phyloP scores from a whole-genome alignment of 371 early-diverging fungal genomes.

The Coemansia sp. region DNA sequence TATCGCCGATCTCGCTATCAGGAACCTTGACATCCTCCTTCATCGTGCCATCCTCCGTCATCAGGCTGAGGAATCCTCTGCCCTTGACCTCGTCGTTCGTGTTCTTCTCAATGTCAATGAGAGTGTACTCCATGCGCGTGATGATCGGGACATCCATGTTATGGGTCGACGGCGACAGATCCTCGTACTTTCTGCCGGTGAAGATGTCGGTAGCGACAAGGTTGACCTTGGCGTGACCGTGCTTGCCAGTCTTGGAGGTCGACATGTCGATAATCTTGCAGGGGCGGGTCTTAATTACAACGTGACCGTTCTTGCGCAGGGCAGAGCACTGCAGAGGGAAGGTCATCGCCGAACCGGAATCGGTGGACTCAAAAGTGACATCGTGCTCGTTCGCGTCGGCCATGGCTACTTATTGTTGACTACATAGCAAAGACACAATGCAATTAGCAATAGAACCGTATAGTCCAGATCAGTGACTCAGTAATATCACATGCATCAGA shows the following conservation, averaged over 20 bases:
- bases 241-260: constrained; percentile 97
- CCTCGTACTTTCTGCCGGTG: constrained; percentile 92
- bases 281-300: constrained; percentile 96
- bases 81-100: not conserved
- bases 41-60: constrained; percentile 71
- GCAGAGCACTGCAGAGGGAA: constrained; percentile 98
- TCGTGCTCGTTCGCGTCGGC: constrained; percentile 56
- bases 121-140: constrained; percentile 75
- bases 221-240: constrained; percentile 99
- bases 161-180: constrained; percentile 98
- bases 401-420: constrained; percentile 6
- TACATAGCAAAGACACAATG: constrained; percentile 1
- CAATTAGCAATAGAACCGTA: too few relatives aligned
- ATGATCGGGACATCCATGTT: constrained; percentile 99
- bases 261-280: constrained; percentile 99
- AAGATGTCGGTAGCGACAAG: constrained; percentile 95
- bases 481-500: too few relatives aligned
- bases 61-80: constrained; percentile 67
- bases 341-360: constrained; percentile 89
- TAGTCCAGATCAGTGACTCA: too few relatives aligned
- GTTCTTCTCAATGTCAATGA: constrained; percentile 75
- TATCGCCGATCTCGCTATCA: constrained; percentile 78
- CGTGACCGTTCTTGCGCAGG: constrained; percentile 97
- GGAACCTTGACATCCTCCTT: constrained; percentile 97
- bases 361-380: constrained; percentile 68